Conservation (phyloP, 2,329 filamentous ascomycete genomes). For the Aspergillus sp. region DNA sequence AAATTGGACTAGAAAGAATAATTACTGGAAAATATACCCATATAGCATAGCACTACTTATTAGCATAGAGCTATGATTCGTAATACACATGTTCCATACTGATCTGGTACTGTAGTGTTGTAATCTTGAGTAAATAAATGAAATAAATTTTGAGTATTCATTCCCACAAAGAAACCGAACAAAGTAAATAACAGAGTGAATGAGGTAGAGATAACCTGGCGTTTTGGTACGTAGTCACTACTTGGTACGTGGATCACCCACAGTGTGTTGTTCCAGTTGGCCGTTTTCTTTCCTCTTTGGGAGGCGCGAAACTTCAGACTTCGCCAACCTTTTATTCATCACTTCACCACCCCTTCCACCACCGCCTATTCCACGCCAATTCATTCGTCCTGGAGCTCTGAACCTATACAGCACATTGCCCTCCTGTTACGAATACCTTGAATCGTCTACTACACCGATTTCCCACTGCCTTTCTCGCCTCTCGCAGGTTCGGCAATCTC, state of each 20-base stretch:
- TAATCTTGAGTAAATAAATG: not conserved
- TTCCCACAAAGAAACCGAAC: not conserved
- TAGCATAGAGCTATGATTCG: not conserved
- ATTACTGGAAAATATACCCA: not conserved
- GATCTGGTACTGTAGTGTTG: no score
- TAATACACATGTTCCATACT: not conserved
- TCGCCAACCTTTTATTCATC: not conserved
- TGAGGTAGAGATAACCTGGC: not conserved
- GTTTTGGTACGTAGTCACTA: not conserved
- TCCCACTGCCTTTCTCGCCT: not conserved
- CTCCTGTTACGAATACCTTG: not conserved
- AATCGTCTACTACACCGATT: not conserved
- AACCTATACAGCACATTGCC: not conserved
- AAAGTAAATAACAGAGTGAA: not conserved
- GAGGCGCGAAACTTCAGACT: slow-evolving; percentile 8
- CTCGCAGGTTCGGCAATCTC: not conserved
- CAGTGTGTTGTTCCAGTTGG: not conserved
- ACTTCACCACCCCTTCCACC: not conserved
- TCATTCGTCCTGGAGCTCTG: not conserved
- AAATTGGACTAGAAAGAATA: not conserved
- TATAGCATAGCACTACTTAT: not conserved
- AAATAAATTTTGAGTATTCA: not conserved
- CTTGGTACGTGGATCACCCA: slow-evolving; percentile 8
- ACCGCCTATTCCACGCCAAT: not conserved
- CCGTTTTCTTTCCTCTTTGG: slow-evolving; percentile 6